Base-by-base conservation (phyloP, 495 filamentous ascomycete genomes). In the Tuber microsphaerosporum region DNA sequence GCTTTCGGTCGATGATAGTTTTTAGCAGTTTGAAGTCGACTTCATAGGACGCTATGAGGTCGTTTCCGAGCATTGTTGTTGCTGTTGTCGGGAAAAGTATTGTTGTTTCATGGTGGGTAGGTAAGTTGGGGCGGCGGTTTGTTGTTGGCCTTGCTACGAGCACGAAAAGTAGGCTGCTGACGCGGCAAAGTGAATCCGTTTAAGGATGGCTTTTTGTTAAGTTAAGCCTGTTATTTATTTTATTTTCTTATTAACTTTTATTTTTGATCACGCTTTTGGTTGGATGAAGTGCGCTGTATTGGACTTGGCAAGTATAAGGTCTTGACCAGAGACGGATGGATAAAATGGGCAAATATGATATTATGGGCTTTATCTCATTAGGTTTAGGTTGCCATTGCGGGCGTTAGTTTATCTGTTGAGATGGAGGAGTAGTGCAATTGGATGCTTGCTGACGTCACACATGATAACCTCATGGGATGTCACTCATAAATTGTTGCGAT, bases 11-110 rank as follows among this genome's bases (percentile, higher is more conserved):
- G 48, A 56, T 56, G 20, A n/a, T 56, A 22, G 48, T 56, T 56
- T 56, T 56, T 9, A 56, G 48, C 0, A 56, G 48, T n/a, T 56
- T 56, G 48, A n/a, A 56, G 48, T 56, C 48, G 8, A 56, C 48
- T 56, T 56, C 22, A 56, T 26, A 56, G 48, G 48, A 56, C 48
- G 22, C 20, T 56, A 56, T 56, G 48, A 26, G 48, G 48, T 56
- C 48, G 48, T 56, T 56, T 26, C 48, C 48, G 48, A 56, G 48
- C 48, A 56, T 56, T 56, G 48, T 56, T 56, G 48, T 56, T 56
- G 48, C 48, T 26, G 20, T 22, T 56, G 48, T 7, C 22, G 22
- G 20, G 22, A 3, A n/a, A 16, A 8, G 22, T n/a, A 56, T n/a
- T n/a, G 48, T 22, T n/a, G 48, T 56, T 26, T 56, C 48, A 56